Base-by-base conservation (phyloP, 2,329 filamentous ascomycete genomes). In the Aspergillus proliferans region DNA sequence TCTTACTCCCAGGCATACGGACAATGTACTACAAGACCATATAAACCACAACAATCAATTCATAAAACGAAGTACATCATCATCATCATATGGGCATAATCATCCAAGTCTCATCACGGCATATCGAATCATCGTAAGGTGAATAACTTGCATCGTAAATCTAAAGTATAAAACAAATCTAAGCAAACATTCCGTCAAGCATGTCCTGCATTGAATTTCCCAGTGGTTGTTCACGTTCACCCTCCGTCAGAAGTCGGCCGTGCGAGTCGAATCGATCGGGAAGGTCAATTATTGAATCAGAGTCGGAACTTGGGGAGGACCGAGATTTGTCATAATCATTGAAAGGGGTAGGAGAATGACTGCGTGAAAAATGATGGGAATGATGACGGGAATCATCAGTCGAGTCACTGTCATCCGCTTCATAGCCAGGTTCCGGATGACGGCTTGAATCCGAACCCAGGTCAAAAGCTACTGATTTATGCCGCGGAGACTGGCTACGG, bases 241-340 rank as follows among this genome's bases (percentile, higher is more conserved):
- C 52, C 30, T 69, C 60, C 1, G 63, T 58, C 42, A 72, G 63
- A 36, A 60, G 66, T 36, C 63, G 62, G 6, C 72, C 72, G 9
- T 71, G 57, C 10, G 64, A 59, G 51, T 75, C 72, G 51, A 75
- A 75, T 6, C 72, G 66, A 26, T 69, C 61, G 5, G 72, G 72
- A 2, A 75, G 53, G 10, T 75, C 71, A 26, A 74, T 59, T 1
- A 72, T 75, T 14, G 68, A 66, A 46, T 75, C 72, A 2, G 71
- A 74, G 36, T 70, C 67, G 4, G 60, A 54, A 43, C 49, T 38
- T 40, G 38, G 19, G 14, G 44, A 28, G 4, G 28, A 19, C 19
- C 42, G 12, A 24, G 41, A 43, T 44, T 8, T 43, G 14, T 19
- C 21, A 19, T 28, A 19, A 15, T 15, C 45, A 52, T 55, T 40